Base-by-base conservation (phyloP, 1,284 basidiomycete genomes). In the Apiotrichum porosum region DNA sequence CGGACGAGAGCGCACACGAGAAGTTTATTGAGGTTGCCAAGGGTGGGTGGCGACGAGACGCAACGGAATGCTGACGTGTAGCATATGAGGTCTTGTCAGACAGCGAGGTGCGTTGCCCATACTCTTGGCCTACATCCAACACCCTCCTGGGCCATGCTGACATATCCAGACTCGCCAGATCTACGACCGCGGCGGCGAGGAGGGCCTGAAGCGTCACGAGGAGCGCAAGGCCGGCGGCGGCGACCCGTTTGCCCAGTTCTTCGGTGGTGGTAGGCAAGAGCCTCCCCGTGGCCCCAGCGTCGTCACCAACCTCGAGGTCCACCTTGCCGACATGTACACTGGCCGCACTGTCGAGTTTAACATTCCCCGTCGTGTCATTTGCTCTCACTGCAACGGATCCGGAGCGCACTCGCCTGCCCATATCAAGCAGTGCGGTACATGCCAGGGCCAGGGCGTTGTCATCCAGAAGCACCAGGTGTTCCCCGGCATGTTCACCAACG, bases 81-180 rank as follows among this genome's bases (percentile, higher is more conserved):
- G 91, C 91, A n/a, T 97, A 94, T 62, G 91, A 95, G 72, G 81
- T 94, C 19, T 77, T 97, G 22, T 91, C 88, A 6, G 88, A 94
- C 65, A 52, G 80, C 2, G 82, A 81, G 58, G 87, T 88, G 60
- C 54, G 81, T 64, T n/a, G n/a, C n/a, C n/a, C n/a, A n/a, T n/a
- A n/a, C n/a, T n/a, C n/a, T n/a, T n/a, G n/a, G n/a, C n/a, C n/a
- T n/a, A n/a, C n/a, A n/a, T n/a, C n/a, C n/a, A n/a, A n/a, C n/a
- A n/a, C n/a, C n/a, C n/a, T n/a, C n/a, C n/a, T n/a, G n/a, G n/a
- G n/a, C n/a, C n/a, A n/a, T n/a, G n/a, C n/a, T n/a, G n/a, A n/a
- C n/a, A n/a, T n/a, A n/a, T n/a, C n/a, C 60, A 93, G 85, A 91
- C 88, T 82, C 83, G 87, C 21, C 79, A 82, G 72, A 88, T 94